Conservation (phyloP, 805 yeast genomes). For the Saccharomycopsis oosterbeekiorum region DNA sequence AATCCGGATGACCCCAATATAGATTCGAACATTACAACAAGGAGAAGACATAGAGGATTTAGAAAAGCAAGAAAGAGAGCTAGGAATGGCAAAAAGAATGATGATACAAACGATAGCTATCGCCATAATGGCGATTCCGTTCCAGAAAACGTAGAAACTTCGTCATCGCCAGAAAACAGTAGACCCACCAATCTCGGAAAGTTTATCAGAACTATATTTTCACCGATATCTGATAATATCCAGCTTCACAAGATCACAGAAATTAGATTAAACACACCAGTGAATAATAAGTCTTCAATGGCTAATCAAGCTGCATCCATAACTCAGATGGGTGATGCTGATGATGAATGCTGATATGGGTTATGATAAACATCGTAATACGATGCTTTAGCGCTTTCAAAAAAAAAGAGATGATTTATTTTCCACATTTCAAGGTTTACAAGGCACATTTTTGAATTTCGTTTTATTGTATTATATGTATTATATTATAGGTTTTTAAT, state of each 20-base stretch:
- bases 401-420: no score
- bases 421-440: no score
- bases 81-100: background rate
- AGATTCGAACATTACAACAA: background rate
- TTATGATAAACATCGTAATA: no score
- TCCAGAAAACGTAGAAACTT: background rate
- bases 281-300: background rate
- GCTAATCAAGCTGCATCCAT: background rate
- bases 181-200: background rate
- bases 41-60: background rate
- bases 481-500: background rate
- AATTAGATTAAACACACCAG: constrained; percentile 13
- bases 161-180: background rate
- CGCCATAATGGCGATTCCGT: background rate
- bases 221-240: background rate
- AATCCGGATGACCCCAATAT: background rate
- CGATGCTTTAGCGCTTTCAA: no score
- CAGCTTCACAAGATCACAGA: constrained; percentile 16
- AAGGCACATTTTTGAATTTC: no score
- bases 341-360: no score
- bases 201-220: background rate
- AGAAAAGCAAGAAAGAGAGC: background rate
- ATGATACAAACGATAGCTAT: background rate
- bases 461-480: background rate
- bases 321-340: background rate